Base-by-base conservation (phyloP, 768 basidiomycete genomes). In the Boletus speciosus region DNA sequence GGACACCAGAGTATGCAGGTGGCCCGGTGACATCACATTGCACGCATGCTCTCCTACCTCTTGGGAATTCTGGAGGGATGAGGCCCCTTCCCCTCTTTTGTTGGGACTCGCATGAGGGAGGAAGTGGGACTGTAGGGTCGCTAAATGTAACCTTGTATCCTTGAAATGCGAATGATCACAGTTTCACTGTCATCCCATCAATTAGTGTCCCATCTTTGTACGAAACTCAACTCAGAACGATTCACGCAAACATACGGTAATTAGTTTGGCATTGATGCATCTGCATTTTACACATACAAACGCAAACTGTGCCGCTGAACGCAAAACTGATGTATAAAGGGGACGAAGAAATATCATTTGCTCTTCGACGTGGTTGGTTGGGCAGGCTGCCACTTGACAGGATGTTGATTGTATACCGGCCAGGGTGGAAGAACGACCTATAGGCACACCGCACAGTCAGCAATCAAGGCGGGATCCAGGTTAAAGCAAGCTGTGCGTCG, bases 381-480 rank as follows among this genome's bases (percentile, higher is more conserved):
- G 43, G 60, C n/a, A 15, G 63, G 29, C 40, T 58, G 56, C 65
- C 66, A 66, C 40, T 66, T 47, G 47, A 66, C 55, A 4, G 65
- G 55, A 35, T 66, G 52, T 19, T 41, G 41, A 27, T 66, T 68
- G 37, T 56, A 66, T 68, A 80, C 71, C 0, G 83, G 79, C 89
- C 89, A 91, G 9, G 84, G 83, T 0, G 88, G 89, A 5, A 90
- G 55, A 12, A 83, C 73, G 44, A 76, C 67, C 88, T 90, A 6
- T 5, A 19, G 14, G 11, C 7, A 31, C 42, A 25, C 19, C 29
- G 2, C 21, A 40, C 19, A 7, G 35, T 65, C 31, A 62, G 51
- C 39, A 23, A 23, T 29, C 31, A 11, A 21, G 5, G n/a, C 21
- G n/a, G 19, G 19, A 19, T 1, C 16, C 16, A 21, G 5, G 19